A percentile compares a stretch with the other conserved stretches of the same genome.
These are phyloP conservation scores for Leavenworthia alabamica DNA, from an alignment of 345 rosid species.

Conservation along the genomic window DNA sequence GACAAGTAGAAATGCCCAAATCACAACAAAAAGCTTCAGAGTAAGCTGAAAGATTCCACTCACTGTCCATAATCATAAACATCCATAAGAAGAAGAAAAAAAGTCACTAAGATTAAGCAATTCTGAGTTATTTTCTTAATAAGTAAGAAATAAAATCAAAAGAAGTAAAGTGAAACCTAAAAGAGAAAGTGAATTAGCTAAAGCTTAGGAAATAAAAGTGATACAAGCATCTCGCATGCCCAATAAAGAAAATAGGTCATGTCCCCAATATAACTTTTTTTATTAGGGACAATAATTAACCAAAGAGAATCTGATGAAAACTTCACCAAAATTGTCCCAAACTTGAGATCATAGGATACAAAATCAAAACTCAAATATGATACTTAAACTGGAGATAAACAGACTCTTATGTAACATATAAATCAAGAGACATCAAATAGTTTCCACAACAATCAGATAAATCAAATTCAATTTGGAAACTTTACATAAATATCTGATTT, in stretches of 20 bases:
- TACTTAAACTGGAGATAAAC: background rate
- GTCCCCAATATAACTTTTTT: constrained; percentile 16
- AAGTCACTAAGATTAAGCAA: no score
- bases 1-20: background rate
- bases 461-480: no score
- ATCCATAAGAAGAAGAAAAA: constrained; percentile 1
- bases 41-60: constrained; percentile 20
- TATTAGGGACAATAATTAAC: no score
- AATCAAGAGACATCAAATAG: no score
- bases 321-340: background rate
- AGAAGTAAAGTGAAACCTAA: constrained; percentile 8
- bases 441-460: no score
- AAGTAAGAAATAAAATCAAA: constrained; percentile 20
- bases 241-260: constrained; percentile 27
- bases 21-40: constrained; percentile 6
- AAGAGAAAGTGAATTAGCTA: constrained; percentile 27
- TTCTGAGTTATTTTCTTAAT: constrained; percentile 23
- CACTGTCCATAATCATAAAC: constrained; percentile 16
- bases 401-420: no score
- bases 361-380: background rate
- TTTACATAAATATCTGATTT: no score
- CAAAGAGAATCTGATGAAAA: constrained; percentile 16
- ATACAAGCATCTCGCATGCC: constrained; percentile 30
- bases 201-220: constrained; percentile 16
- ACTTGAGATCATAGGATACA: constrained; percentile 7